Percentiles rank a stretch among this genome's conserved stretches.
Conservation (phyloP, 495 filamentous ascomycete species). For the Neurospora discreta region DNA sequence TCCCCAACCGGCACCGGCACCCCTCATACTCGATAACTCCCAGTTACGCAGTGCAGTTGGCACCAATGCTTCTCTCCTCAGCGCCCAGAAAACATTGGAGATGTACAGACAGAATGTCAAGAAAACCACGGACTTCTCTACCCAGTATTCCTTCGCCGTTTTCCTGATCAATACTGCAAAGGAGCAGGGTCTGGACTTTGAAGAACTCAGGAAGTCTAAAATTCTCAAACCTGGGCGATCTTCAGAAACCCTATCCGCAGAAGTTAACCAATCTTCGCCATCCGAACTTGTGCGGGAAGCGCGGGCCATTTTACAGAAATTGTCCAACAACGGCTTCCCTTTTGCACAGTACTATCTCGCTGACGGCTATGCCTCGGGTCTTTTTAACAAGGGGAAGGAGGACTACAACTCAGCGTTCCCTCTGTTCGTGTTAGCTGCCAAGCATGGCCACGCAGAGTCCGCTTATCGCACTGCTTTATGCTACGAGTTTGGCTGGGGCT, state of each 20-base stretch:
- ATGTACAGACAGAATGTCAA: constrained; percentile 97
- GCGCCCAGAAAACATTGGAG: constrained; percentile 82
- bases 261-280: constrained; percentile 38
- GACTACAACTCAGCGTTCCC: constrained; percentile 86
- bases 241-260: constrained; percentile 29
- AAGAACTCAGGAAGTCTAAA: constrained; percentile 29
- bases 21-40: constrained; percentile 64
- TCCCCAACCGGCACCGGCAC: constrained; percentile 69
- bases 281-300: constrained; percentile 76
- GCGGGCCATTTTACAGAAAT: constrained; percentile 71
- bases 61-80: constrained; percentile 77
- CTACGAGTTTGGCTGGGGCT: constrained; percentile 98
- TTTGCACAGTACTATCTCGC: constrained; percentile 97
- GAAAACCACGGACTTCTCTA: constrained; percentile 79
- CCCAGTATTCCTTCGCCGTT: constrained; percentile 91
- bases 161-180: constrained; percentile 83
- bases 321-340: constrained; percentile 78
- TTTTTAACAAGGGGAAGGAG: constrained; percentile 86
- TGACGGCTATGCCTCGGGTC: constrained; percentile 85
- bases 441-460: constrained; percentile 95
- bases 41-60: constrained; percentile 69
- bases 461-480: constrained; percentile 88
- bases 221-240: constrained; percentile 29
- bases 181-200: constrained; percentile 41
- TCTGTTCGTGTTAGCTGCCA: constrained; percentile 85